A percentile compares a stretch with the other conserved stretches of the same genome.
Conservation (phyloP, 2,329 filamentous ascomycete genomes). For the Ascochyta viciae-villosae region DNA sequence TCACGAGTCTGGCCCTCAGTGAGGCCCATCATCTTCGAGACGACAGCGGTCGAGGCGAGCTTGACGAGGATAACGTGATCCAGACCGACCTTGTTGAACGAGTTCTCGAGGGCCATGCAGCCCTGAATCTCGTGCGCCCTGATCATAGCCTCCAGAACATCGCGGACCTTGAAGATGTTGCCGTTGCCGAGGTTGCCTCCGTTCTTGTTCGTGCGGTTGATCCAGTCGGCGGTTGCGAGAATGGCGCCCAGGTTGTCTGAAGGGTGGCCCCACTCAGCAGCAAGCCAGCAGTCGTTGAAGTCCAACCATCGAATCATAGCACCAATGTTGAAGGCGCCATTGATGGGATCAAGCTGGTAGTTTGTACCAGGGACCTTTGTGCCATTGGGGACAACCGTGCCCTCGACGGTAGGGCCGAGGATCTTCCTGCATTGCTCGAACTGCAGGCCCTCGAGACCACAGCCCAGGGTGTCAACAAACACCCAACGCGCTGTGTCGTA, state of each 20-base stretch:
- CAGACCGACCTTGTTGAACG: slow-evolving; percentile 96
- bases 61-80: slow-evolving; percentile 99
- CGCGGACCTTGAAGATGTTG: slow-evolving; percentile 85
- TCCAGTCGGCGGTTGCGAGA: slow-evolving; percentile 95
- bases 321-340: slow-evolving; percentile 98
- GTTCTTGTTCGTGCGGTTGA: slow-evolving; percentile 90
- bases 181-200: slow-evolving; percentile 74
- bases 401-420: slow-evolving; percentile 88
- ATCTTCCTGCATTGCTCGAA: slow-evolving; percentile 98
- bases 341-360: slow-evolving; percentile 93
- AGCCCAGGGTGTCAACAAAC: slow-evolving; percentile 95
- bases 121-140: slow-evolving; percentile 99
- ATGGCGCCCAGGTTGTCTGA: slow-evolving; percentile 98
- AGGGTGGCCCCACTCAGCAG: slow-evolving; percentile 98
- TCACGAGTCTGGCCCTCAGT: slow-evolving; percentile 90
- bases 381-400: slow-evolving; percentile 90
- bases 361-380: slow-evolving; percentile 89
- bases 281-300: slow-evolving; percentile 99
- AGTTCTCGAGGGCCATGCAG: slow-evolving; percentile 95
- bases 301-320: slow-evolving; percentile 99
- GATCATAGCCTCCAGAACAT: slow-evolving; percentile 97
- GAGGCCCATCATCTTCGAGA: slow-evolving; percentile 93
- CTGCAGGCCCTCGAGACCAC: slow-evolving; percentile 90
- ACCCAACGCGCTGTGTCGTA: slow-evolving; percentile 97
- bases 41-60: slow-evolving; percentile 91